Base-by-base conservation (phyloP, 352 stramenopile species). In the Pythium dissotocum region DNA sequence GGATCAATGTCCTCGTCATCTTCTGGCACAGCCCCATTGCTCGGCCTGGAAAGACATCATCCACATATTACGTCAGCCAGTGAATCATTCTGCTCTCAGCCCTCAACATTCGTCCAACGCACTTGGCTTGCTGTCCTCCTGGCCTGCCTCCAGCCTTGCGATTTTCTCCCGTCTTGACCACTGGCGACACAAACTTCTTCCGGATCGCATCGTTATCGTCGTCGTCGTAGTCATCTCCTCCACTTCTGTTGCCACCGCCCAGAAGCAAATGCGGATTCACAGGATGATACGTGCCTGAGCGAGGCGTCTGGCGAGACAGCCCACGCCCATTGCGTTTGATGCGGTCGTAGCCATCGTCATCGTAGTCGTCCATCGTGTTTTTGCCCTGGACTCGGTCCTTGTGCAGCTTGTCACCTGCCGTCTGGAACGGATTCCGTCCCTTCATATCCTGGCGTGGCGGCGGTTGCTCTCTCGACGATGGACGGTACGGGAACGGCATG, bases 1-100 rank as follows among this genome's bases (percentile, higher is more conserved):
- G 97, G 94, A 49, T 98, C 97, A 44, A 99, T 83, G 32, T 98
- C 86, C 30, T 98, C 83, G 24, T 88, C 80, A 2, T 87, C 75
- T 30, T 75, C 63, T 12, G 65, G 30, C 13, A 44, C n/a, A 36
- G 73, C 64, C 12, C 77, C 68, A 26, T 57, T 73, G 52, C 52
- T 71, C n/a, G 52, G 40, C 16, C 38, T 66, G 16, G 24, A 24
- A 2, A 38, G 8, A 18, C 24, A 38, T 21, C 30, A 30, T 24
- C 24, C 16, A 35, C 4, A n/a, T 2, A 30, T 12, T 58, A 14
- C 26, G 52, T n/a, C 26, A n/a, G 30, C 26, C 28, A 6, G 12
- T 33, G 18, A 58, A 5, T 13, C 9, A 13, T 10, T 48, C 21
- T 24, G 4, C 4, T 24, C 40, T 24, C 40, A 49, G 40, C 40